Base-by-base conservation (phyloP, 2,329 filamentous ascomycete species). In the Botryotinia calthae region DNA sequence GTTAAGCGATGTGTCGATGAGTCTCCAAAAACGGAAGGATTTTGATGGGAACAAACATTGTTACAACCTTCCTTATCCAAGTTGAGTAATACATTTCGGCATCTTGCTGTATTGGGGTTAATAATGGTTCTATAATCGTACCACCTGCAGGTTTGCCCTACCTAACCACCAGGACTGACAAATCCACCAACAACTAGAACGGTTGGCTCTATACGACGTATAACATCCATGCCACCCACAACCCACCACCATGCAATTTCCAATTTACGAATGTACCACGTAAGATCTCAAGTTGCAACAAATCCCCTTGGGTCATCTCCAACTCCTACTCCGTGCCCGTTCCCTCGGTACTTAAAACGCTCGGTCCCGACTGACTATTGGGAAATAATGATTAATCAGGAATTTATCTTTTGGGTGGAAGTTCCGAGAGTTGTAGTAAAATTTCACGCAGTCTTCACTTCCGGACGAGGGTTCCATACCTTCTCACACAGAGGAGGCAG, bases 181-280 rank as follows among this genome's bases (percentile, higher is more conserved):
- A 54, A 67, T 67, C 64, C 64, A 67, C 46, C 46, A 67, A 42
- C 64, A 12, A 42, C 34, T 56, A 67, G 46, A 67, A 67, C 46
- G 25, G 48, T 56, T 67, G 64, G 64, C 10, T 67, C 4, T 67
- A 67, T 67, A 56, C 46, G 65, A 56, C 18, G 48, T 67, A 42
- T 42, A 67, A 56, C 51, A 56, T 28, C 51, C 51, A 54, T 54
- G n/a, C 48, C 25, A n/a, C 25, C 46, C 46, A 25, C 46, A 0
- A 4, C 22, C 46, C 48, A n/a, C 48, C 4, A 51, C 25, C 34
- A 62, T 62, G 42, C 25, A 42, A 42, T 40, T 4, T 28, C 14
- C 25, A 18, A 42, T 42, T 37, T 40, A 18, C 16, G 37, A n/a
- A n/a, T 51, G 37, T 62, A 28, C 59, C 42, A 42, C 25, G 16